Percentiles rank a stretch among this genome's conserved stretches.
These are phyloP conservation scores for Gyrodon lividus DNA, from an alignment of 768 basidiomycete genomes.

Conservation along the genomic window DNA sequence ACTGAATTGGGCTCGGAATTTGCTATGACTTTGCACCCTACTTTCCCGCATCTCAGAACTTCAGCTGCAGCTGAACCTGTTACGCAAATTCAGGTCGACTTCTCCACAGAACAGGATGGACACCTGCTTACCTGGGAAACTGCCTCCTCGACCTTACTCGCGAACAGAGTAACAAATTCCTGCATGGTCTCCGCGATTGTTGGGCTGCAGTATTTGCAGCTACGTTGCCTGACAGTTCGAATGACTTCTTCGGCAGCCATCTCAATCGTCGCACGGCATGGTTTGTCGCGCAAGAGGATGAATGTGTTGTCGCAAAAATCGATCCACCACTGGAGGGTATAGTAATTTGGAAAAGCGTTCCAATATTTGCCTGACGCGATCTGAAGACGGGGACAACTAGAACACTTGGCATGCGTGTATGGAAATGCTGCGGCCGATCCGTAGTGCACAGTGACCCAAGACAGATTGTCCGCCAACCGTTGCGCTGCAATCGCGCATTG, in stretches of 20 bases:
- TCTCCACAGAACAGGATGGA: not conserved
- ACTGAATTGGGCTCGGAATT: not conserved
- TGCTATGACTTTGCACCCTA: too few relatives aligned
- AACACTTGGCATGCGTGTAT: not conserved
- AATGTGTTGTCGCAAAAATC: constrained; percentile 11
- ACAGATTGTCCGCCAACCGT: not conserved
- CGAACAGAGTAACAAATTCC: constrained; percentile 8
- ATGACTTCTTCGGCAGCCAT: not conserved
- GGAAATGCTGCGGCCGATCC: not conserved
- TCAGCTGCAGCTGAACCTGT: not conserved
- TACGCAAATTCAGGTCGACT: not conserved
- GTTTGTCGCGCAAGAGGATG: constrained; percentile 15
- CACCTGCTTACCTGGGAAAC: constrained; percentile 8
- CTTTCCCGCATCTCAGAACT: not conserved
- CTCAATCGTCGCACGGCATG: constrained; percentile 14
- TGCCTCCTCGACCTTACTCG: constrained; percentile 10
- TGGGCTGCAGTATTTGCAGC: not conserved
- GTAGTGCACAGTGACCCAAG: constrained; percentile 19
- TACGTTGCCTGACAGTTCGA: not conserved
- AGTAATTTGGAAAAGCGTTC: not conserved
- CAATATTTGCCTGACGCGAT: not conserved
- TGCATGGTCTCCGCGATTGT: constrained; percentile 13
- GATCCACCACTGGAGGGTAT: constrained; percentile 17
- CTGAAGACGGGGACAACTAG: not conserved
- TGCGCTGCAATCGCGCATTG: constrained; percentile 13